Percentiles rank a stretch among this genome's conserved stretches.
Evolutionary conservation across 2,329 filamentous ascomycete genomes (phyloP).

Genomic region (Ophiostoma ips): DNA sequence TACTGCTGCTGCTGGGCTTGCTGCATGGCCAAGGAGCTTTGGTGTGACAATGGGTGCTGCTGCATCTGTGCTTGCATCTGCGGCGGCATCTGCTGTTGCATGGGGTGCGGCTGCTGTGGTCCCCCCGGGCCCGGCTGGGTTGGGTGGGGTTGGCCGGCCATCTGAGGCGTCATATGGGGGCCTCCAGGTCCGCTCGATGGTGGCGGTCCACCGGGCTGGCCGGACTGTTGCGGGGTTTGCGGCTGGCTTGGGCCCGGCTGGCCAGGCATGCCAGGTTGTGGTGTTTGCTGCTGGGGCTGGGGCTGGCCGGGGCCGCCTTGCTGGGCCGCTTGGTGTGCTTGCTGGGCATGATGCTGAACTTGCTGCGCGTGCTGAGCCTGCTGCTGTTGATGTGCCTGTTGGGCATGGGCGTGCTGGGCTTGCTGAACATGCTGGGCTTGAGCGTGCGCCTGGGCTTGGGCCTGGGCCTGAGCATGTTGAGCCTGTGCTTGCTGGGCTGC

Average conservation of each 20-base stretch:
- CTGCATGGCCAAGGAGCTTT: constrained; percentile 24
- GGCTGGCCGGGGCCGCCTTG: constrained; percentile 23
- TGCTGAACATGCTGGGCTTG: constrained; percentile 21
- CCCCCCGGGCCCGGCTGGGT: constrained; percentile 22
- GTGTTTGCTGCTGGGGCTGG: constrained; percentile 19
- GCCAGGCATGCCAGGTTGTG: constrained; percentile 8
- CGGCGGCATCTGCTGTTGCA: constrained; percentile 25
- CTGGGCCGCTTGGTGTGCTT: constrained; percentile 25
- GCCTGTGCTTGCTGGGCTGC: constrained; percentile 11
- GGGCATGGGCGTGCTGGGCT: constrained; percentile 10
- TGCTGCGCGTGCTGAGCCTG: constrained; percentile 22
- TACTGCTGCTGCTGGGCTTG: constrained; percentile 25
- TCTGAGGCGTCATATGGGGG: constrained; percentile 18
- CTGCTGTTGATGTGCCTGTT: constrained; percentile 5
- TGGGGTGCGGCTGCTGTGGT: constrained; percentile 1
- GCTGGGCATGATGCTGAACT: constrained; percentile 21
- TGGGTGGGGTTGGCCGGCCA: constrained; percentile 21
- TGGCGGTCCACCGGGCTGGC: constrained; percentile 22
- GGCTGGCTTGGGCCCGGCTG: constrained; percentile 8
- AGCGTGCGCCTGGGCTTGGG: constrained; percentile 20
- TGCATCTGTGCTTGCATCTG: constrained; percentile 23
- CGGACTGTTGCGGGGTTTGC: constrained; percentile 8
- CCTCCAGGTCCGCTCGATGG: constrained; percentile 17
- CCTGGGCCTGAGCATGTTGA: constrained; percentile 22
- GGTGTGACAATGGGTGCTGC: constrained; percentile 26